Percentiles rank a stretch among this genome's conserved stretches.
These are phyloP conservation scores for Otatea glauca DNA, from an alignment of 176 grass and related monocot species.

Conservation along the genomic window DNA sequence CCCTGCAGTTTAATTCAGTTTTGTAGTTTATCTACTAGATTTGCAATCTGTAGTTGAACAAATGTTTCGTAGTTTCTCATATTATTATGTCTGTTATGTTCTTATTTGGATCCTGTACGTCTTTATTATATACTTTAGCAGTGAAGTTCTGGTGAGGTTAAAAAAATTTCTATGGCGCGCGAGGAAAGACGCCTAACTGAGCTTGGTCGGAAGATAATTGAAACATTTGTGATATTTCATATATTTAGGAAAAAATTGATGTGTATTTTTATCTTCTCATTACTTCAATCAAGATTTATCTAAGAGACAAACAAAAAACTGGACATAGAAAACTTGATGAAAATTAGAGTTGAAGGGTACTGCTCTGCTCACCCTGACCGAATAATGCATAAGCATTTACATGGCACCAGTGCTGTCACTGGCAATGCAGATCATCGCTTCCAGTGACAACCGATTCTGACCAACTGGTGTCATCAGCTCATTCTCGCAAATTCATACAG, in stretches of 20 bases:
- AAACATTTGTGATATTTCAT: conserved; percentile 87
- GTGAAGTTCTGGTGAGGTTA: conserved; percentile 71
- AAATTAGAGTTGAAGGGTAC: neutral
- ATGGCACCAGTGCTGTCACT: neutral
- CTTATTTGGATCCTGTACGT: neutral
- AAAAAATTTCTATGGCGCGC: conserved; percentile 85
- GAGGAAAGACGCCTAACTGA: conserved; percentile 93
- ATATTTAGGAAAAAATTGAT: conserved; percentile 72
- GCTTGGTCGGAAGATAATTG: conserved; percentile 88
- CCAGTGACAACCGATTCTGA: neutral
- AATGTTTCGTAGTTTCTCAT: too few relatives aligned
- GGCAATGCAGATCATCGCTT: neutral
- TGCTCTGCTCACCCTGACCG: neutral
- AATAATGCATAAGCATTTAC: neutral
- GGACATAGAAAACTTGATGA: conserved; percentile 11
- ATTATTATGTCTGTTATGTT: neutral
- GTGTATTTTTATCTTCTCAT: conserved; percentile 16
- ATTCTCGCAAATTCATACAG: too few relatives aligned
- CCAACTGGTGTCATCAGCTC: neutral
- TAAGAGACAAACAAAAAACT: neutral
- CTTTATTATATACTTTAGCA: conserved; percentile 28
- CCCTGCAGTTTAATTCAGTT: too few relatives aligned
- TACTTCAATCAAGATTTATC: conserved; percentile 28
- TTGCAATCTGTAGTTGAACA: too few relatives aligned
- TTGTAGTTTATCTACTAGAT: too few relatives aligned